Evolutionary conservation across 148 eudicot species (phyloP).

Genomic region (Rhododendron molle): DNA sequence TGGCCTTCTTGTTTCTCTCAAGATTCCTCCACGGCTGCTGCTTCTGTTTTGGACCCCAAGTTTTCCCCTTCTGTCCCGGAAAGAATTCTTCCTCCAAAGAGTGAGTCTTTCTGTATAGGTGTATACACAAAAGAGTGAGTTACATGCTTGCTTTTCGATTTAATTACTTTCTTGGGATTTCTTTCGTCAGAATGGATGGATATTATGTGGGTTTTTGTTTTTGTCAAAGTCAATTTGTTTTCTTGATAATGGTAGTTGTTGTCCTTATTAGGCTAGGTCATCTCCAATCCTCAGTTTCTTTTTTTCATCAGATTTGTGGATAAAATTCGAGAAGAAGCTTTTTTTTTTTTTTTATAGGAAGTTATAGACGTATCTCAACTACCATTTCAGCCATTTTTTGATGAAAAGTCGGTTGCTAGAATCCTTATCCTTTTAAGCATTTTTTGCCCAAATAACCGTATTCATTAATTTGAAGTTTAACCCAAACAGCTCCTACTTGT

Average conservation of each 20-base stretch:
- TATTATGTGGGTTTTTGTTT: neutral
- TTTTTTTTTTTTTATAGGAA: neutral
- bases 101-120: no score
- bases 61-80: conserved; percentile 29
- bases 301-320: neutral
- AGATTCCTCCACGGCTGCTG: conserved; percentile 7
- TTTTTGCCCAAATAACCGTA: neutral
- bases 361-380: neutral
- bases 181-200: neutral
- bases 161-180: neutral
- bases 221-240: neutral
- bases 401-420: neutral
- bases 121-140: no score
- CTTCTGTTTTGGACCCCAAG: conserved; percentile 41
- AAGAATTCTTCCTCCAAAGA: conserved; percentile 69
- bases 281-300: neutral
- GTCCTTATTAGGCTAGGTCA: neutral
- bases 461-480: neutral
- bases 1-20: conserved; percentile 73
- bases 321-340: neutral
- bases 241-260: neutral
- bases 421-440: neutral
- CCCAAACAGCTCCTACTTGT: neutral
- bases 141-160: neutral
- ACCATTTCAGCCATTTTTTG: neutral